Percentiles rank a stretch among this genome's conserved stretches.
phyloP scores from a whole-genome alignment of 768 basidiomycete genomes.

The Exsudoporus frostii region DNA sequence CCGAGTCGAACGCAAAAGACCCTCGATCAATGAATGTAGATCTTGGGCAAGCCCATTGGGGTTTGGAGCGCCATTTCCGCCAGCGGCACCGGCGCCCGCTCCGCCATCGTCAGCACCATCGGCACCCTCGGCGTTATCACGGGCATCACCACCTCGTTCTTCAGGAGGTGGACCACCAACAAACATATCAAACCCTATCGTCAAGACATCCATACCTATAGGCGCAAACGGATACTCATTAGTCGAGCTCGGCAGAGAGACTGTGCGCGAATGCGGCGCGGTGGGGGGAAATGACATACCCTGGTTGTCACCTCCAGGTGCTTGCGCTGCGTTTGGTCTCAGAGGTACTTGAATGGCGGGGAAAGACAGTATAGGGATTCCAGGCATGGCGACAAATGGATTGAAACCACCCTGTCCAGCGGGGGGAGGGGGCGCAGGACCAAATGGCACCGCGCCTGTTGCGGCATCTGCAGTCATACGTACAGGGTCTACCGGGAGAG shows the following conservation, averaged over 20 bases:
- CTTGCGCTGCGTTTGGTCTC: conserved; percentile 7
- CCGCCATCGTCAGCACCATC: not conserved
- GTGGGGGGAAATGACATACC: conserved; percentile 9
- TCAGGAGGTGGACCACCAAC: conserved; percentile 20
- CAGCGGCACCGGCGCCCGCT: conserved; percentile 9
- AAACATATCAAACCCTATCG: conserved; percentile 43
- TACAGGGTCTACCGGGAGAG: not conserved
- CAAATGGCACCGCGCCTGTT: not conserved
- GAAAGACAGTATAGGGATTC: conserved; percentile 27
- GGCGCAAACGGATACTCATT: conserved; percentile 10
- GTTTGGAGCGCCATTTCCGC: conserved; percentile 16
- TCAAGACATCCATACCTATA: conserved; percentile 28
- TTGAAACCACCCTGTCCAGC: conserved; percentile 18
- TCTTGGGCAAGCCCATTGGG: conserved; percentile 22
- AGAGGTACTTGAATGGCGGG: conserved; percentile 27
- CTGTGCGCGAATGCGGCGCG: conserved; percentile 5
- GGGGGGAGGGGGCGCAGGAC: not conserved
- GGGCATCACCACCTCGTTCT: conserved; percentile 8
- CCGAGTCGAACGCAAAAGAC: conserved; percentile 24
- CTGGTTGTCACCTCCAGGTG: conserved; percentile 16
- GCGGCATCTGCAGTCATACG: conserved; percentile 1
- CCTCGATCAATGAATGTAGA: conserved; percentile 26
- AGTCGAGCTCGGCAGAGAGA: conserved; percentile 17
- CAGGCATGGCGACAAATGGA: conserved; percentile 18
- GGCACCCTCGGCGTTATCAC: conserved; percentile 5